Conservation (phyloP, 2,329 filamentous ascomycete genomes). For the Clathrospora elynae region DNA sequence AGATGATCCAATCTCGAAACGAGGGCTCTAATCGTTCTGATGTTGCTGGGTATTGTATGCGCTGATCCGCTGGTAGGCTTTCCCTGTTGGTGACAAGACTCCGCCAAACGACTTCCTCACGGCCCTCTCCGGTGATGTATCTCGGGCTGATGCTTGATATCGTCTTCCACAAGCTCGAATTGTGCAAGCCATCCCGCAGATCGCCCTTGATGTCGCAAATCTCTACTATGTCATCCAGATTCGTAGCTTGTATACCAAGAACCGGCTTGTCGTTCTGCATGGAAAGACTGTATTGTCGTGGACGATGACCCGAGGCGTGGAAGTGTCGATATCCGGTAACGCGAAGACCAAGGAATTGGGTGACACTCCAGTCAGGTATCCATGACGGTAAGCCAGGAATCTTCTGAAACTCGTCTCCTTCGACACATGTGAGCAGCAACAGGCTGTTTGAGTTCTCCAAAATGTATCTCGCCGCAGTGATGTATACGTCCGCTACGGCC, state of each 20-base stretch:
- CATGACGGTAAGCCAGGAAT: constrained; percentile 21
- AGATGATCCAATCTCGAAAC: constrained; percentile 21
- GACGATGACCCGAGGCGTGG: constrained; percentile 6
- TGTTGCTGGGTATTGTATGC: constrained; percentile 6
- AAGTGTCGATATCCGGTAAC: constrained; percentile 21
- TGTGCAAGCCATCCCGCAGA: constrained; percentile 4
- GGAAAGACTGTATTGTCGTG: background rate
- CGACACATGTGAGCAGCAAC: constrained; percentile 20
- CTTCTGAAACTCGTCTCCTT: constrained; percentile 22
- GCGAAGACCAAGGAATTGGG: constrained; percentile 12
- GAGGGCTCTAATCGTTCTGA: constrained; percentile 3
- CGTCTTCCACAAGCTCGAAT: constrained; percentile 13
- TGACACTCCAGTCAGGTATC: constrained; percentile 27
- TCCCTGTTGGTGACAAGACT: constrained; percentile 1
- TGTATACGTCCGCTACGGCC: constrained; percentile 16
- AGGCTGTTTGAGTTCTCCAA: constrained; percentile 17
- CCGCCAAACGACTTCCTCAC: constrained; percentile 20
- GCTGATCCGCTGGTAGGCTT: background rate
- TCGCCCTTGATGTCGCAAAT: constrained; percentile 10
- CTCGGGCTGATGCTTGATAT: constrained; percentile 5
- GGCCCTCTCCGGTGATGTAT: constrained; percentile 9
- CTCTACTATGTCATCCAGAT: constrained; percentile 10
- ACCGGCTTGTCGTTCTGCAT: constrained; percentile 2
- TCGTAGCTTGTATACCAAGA: constrained; percentile 10
- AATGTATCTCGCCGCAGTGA: constrained; percentile 21